phyloP scores from a whole-genome alignment of 176 grass and related monocot genomes.

The Saccharum officinarum region DNA sequence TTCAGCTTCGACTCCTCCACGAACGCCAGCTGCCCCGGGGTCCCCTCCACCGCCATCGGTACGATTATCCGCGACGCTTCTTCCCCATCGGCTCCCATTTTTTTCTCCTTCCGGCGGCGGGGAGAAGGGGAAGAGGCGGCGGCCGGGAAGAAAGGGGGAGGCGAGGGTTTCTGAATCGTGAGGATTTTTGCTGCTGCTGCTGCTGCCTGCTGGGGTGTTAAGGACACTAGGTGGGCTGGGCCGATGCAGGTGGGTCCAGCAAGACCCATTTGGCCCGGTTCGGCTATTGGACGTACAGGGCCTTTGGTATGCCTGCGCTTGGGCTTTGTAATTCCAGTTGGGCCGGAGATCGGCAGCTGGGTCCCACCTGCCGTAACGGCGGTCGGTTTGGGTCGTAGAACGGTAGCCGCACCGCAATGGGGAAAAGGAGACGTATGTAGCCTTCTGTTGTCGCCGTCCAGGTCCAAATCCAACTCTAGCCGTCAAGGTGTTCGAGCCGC shows the following conservation, averaged over 20 bases:
- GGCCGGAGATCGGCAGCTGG: neutral
- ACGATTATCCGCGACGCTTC: neutral
- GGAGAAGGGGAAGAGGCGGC: neutral
- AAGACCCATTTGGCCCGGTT: neutral
- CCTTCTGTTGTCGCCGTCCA: neutral
- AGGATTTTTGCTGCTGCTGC: neutral
- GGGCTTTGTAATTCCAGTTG: neutral
- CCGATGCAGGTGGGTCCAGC: neutral
- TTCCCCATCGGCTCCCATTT: neutral
- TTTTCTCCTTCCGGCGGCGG: neutral
- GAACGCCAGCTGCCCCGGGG: slow-evolving; percentile 46
- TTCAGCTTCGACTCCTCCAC: slow-evolving; percentile 79
- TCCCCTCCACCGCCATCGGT: slow-evolving; percentile 55
- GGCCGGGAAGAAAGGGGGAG: neutral
- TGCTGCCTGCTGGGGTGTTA: neutral
- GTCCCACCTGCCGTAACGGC: neutral
- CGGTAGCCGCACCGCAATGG: neutral
- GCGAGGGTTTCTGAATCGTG: slow-evolving; percentile 15
- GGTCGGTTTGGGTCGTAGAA: neutral
- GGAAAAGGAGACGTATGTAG: neutral
- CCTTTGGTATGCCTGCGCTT: neutral
- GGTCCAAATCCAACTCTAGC: neutral
- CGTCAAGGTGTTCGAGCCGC: neutral
- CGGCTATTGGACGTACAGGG: neutral
- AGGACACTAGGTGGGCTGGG: neutral